These are phyloP conservation scores for Mycothermus thermophilus DNA, from an alignment of 495 filamentous ascomycete genomes.

Conservation along the genomic window DNA sequence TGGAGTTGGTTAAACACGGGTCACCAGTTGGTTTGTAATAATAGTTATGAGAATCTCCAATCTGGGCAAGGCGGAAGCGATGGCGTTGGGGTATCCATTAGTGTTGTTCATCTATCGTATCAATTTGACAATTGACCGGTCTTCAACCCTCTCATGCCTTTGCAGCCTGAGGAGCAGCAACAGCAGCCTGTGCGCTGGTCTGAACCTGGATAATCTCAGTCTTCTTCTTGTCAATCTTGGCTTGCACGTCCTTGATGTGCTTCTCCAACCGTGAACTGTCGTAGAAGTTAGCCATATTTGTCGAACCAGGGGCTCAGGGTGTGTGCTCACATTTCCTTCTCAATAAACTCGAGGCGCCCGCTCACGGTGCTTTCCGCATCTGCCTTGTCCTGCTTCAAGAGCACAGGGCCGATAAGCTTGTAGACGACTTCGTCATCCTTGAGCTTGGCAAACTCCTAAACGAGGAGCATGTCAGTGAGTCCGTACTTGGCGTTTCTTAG, in stretches of 20 bases:
- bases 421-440: conserved; percentile 77
- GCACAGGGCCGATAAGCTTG: conserved; percentile 83
- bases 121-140: too few relatives aligned
- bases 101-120: too few relatives aligned
- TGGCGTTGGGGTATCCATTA: conserved; percentile 10
- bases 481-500: too few relatives aligned
- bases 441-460: conserved; percentile 66
- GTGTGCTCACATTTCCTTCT: conserved; percentile 81
- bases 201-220: conserved; percentile 36
- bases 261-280: conserved; percentile 66
- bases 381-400: conserved; percentile 82
- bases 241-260: conserved; percentile 65
- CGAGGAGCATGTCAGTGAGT: too few relatives aligned
- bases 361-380: conserved; percentile 85
- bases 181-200: conserved; percentile 25
- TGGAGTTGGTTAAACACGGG: background rate
- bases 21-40: conserved; percentile 5
- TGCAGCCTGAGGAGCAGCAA: conserved; percentile 12
- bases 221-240: conserved; percentile 69
- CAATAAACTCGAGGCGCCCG: conserved; percentile 79
- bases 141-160: conserved; percentile 13
- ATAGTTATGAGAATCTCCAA: conserved; percentile 7
- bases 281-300: too few relatives aligned
- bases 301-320: too few relatives aligned
- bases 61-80: conserved; percentile 8